Conservation (phyloP, 345 rosid species). For the Streptanthus diversifolius region DNA sequence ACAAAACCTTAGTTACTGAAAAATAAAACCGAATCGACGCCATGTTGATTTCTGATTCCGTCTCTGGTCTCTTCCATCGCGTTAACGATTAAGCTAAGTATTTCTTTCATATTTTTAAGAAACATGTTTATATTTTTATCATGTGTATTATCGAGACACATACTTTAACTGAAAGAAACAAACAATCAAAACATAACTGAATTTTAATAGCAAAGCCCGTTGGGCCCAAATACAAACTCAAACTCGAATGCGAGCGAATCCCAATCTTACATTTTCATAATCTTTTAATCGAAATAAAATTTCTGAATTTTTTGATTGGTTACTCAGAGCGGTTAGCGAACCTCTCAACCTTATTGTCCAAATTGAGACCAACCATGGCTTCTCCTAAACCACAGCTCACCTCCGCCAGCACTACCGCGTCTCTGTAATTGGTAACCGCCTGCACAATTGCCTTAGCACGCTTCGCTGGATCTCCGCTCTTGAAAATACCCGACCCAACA, state of each 20-base stretch:
- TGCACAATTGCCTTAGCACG: conserved; percentile 68
- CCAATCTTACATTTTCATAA: background rate
- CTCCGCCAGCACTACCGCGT: conserved; percentile 56
- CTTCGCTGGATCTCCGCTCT: conserved; percentile 61
- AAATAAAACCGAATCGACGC: too few relatives aligned
- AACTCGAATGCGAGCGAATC: background rate
- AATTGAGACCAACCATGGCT: conserved; percentile 69
- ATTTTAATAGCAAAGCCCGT: background rate
- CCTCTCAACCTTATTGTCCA: conserved; percentile 58
- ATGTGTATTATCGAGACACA: too few relatives aligned
- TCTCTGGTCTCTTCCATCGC: too few relatives aligned
- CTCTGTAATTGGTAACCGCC: conserved; percentile 63
- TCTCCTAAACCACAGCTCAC: conserved; percentile 71
- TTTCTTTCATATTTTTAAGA: too few relatives aligned
- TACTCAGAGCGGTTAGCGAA: conserved; percentile 58
- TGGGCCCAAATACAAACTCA: background rate
- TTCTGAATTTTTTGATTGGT: background rate
- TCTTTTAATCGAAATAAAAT: background rate
- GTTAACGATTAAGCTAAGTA: too few relatives aligned
- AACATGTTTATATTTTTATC: too few relatives aligned
- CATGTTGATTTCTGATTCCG: too few relatives aligned
- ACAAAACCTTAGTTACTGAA: too few relatives aligned
- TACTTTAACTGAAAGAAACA: too few relatives aligned
- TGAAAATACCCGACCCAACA: conserved; percentile 68
- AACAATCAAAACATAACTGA: background rate